Evolutionary conservation across 257 asterid genomes (phyloP).

Genomic region (Solanum medicagineum): DNA sequence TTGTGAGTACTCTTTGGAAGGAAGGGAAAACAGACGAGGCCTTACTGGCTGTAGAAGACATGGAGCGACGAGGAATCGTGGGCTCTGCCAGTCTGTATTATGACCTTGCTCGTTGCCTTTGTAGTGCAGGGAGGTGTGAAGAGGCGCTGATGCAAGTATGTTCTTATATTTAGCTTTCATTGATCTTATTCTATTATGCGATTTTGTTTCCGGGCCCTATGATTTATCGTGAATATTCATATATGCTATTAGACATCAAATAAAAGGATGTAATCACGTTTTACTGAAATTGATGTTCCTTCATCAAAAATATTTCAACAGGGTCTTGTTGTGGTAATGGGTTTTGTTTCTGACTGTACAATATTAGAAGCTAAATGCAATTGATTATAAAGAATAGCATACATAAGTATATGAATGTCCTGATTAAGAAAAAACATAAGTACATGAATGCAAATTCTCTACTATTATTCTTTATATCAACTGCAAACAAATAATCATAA

Average conservation of each 20-base stretch:
- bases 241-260: not conserved
- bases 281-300: not conserved
- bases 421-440: not conserved
- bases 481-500: not conserved
- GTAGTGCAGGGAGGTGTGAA: slow-evolving; percentile 75
- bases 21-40: slow-evolving; percentile 82
- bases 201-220: not conserved
- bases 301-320: not conserved
- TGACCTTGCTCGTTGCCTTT: slow-evolving; percentile 96
- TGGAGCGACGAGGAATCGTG: slow-evolving; percentile 88
- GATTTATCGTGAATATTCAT: not conserved
- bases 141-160: slow-evolving; percentile 80
- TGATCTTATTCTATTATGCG: not conserved
- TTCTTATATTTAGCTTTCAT: not conserved
- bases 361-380: not conserved
- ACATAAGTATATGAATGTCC: not conserved
- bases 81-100: slow-evolving; percentile 84
- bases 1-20: slow-evolving; percentile 67
- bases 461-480: not conserved
- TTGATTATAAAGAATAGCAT: not conserved
- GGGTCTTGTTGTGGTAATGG: not conserved
- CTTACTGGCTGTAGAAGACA: slow-evolving; percentile 55
- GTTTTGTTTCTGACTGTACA: not conserved
- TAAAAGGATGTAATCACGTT: not conserved
- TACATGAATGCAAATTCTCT: not conserved